Base-by-base conservation (phyloP, 345 rosid species). In the Dovyalis caffra region DNA sequence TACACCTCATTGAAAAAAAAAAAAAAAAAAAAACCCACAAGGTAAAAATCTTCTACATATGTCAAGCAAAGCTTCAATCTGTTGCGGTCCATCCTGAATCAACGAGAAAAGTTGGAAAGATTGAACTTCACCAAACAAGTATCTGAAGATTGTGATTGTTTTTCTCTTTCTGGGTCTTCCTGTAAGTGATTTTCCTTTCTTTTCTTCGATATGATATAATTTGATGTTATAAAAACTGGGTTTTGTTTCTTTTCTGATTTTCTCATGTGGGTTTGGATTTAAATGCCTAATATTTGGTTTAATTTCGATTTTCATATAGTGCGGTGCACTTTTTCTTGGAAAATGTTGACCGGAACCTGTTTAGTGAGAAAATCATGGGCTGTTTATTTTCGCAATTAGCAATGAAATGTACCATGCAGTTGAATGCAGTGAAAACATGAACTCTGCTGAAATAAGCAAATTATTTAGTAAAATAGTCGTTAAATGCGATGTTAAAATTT, bases 101-200 rank as follows among this genome's bases (percentile, higher is more conserved):
- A 38, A 6, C 33, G 56, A 53, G 71, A 58, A 64, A 12, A 37
- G 61, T 26, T 34, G 2, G 28, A 62, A 33, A 21, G 1, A 53
- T 53, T 53, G 2, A 64, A 8, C 34, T 28, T n/a, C 38, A 38
- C n/a, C n/a, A 14, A 28, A 40, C 74, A 51, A n/a, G 14, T 34
- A 8, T 40, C 2, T 1, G 6, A 5, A 16, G 37, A 25, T 43
- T 40, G 1, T 26, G 4, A 16, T 31, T 31, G 23, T 29, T 68
- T 70, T 31, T 67, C 64, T 29, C 14, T 45, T 37, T 64, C 29
- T 47, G 31, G 70, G 25, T 65, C 65, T 69, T 64, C 64, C 61
- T 64, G 78, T 78, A 56, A 78, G 82, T 69, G 40, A 60, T 66
- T 47, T 51, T 20, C 7, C 20, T 21, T 2, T 8, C 29, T 10